Base-by-base conservation (phyloP, 2,329 filamentous ascomycete genomes). In the Didymella exigua region DNA sequence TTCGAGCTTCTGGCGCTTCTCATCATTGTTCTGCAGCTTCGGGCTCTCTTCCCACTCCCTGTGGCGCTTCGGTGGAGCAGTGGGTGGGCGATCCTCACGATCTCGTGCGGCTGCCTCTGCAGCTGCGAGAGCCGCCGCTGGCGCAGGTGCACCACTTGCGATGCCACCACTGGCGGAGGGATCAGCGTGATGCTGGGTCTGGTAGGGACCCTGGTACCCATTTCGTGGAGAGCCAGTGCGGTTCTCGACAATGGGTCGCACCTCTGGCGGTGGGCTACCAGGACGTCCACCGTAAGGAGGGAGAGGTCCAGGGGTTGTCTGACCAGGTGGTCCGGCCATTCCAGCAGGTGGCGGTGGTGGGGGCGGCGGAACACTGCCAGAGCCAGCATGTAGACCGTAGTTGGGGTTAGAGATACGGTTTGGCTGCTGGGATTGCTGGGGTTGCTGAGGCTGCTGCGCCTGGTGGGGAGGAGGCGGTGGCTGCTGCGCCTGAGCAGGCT, bases 41-140 rank as follows among this genome's bases (percentile, higher is more conserved):
- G 97, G 96, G 38, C 82, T 81, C 30, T 93, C 89, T 63, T 98
- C 95, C 93, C 95, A 97, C 69, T 98, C 95, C 43, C 93, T 88
- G 73, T 87, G 84, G 54, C 95, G 86, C 82, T 99, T 99, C 53
- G 89, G 86, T 2, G 73, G 70, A 14, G 81, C 89, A 31, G 91
- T 96, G 1, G 88, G 77, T 16, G 92, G 90, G n/a, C 92, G 85
- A 36, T 87, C 85, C 51, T 96, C 89, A 34, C 72, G 70, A 42
- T 88, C 84, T 46, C 85, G 88, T 56, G 85, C 84, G 47, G 84
- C 82, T 55, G 85, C 83, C 68, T 93, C 89, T 41, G 88, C 87
- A 40, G 88, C 85, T 54, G 85, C 86, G 30, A 85, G 75, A 44
- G 86, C 86, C 56, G 86, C 84, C 26, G 88, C 83, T 60, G 87